phyloP scores from a whole-genome alignment of 257 asterid genomes.

The Capsicum rhomboideum region DNA sequence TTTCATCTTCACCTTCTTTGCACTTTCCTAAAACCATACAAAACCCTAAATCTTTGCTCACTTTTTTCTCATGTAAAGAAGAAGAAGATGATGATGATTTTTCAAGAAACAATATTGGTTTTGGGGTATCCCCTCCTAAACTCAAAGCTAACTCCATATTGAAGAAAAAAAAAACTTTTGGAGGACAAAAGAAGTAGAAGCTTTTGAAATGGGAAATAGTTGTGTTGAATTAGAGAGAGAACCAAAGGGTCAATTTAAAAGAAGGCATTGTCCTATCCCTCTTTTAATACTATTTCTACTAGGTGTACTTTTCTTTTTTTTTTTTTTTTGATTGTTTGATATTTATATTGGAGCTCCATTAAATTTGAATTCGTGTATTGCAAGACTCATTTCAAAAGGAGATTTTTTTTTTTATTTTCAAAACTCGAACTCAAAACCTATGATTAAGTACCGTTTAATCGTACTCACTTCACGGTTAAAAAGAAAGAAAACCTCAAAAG shows the following conservation, averaged over 20 bases:
- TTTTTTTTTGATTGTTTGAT: background rate
- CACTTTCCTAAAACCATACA: slow-evolving; percentile 50
- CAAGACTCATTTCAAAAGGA: background rate
- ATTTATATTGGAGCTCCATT: fast-evolving
- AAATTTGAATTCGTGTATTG: background rate
- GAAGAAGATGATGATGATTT: slow-evolving; percentile 8
- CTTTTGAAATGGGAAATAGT: background rate
- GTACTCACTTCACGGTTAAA: no score
- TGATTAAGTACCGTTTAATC: background rate
- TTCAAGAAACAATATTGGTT: slow-evolving; percentile 40
- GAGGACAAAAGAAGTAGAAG: background rate
- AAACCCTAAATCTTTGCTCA: slow-evolving; percentile 50
- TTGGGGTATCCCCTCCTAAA: slow-evolving; percentile 54
- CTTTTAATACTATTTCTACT: background rate
- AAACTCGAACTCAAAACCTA: background rate
- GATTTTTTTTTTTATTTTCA: no score
- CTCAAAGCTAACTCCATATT: slow-evolving; percentile 80
- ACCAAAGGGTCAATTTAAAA: background rate
- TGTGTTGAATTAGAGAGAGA: background rate
- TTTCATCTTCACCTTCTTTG: background rate
- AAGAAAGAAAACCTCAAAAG: background rate
- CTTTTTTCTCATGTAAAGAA: slow-evolving; percentile 9
- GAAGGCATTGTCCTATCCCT: background rate
- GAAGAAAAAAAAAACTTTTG: background rate
- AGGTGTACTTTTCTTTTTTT: background rate